Evolutionary conservation across 2,329 filamentous ascomycete genomes (phyloP).

Genomic region (Chrysoporthe cubensis): DNA sequence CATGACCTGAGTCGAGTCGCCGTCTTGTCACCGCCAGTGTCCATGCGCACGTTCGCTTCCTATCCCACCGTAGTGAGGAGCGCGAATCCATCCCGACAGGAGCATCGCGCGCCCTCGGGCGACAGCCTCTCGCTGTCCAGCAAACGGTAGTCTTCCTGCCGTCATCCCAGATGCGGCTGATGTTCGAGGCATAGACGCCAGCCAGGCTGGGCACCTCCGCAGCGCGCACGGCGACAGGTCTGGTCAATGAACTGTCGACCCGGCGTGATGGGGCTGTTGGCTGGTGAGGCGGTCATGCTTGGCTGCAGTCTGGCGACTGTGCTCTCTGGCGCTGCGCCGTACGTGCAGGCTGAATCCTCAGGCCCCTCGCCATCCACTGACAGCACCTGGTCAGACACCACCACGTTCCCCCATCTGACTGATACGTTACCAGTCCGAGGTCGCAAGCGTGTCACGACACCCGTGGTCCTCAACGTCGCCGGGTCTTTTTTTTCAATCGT

Average conservation of each 20-base stretch:
- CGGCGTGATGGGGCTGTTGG: conserved; percentile 4
- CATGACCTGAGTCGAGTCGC: background rate
- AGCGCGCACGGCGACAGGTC: background rate
- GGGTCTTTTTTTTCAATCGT: background rate
- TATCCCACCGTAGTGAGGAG: too few relatives aligned
- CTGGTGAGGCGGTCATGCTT: background rate
- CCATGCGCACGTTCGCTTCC: background rate
- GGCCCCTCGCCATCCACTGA: conserved; percentile 4
- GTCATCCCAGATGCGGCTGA: conserved; percentile 24
- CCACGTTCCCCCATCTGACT: background rate
- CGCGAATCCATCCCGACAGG: background rate
- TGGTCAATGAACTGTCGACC: background rate
- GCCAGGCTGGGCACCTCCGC: background rate
- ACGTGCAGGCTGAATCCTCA: conserved; percentile 7
- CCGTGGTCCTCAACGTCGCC: too few relatives aligned
- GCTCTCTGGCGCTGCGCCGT: background rate
- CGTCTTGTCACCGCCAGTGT: conserved; percentile 19
- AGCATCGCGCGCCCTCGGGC: background rate
- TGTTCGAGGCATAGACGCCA: conserved; percentile 21
- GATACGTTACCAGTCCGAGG: background rate
- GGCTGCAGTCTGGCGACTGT: background rate
- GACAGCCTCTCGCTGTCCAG: conserved; percentile 6
- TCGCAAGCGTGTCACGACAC: too few relatives aligned
- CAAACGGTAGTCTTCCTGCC: conserved; percentile 5
- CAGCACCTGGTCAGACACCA: background rate